phyloP scores from a whole-genome alignment of 208 protist genomes.

The Paratrypanosoma confusum region DNA sequence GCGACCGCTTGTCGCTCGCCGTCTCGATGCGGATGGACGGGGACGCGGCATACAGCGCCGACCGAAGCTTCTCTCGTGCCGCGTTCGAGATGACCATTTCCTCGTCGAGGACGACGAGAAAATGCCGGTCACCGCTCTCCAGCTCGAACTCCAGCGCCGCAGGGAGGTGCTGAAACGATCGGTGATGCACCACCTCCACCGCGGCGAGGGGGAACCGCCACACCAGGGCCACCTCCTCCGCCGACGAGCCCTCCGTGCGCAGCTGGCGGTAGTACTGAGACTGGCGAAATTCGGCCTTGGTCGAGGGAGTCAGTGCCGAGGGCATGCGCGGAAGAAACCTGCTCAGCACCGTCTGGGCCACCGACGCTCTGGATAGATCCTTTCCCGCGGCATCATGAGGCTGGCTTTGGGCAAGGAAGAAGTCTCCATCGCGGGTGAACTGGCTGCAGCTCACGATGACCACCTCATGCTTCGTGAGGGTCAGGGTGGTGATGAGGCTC shows the following conservation, averaged over 20 bases:
- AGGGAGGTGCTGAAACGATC: slow-evolving; percentile 55
- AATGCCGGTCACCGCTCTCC: slow-evolving; percentile 37
- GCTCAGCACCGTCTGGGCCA: slow-evolving; percentile 31
- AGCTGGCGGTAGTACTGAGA: slow-evolving; percentile 73
- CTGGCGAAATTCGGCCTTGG: slow-evolving; percentile 38
- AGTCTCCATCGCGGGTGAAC: slow-evolving; percentile 38
- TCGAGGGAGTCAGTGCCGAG: slow-evolving; percentile 12
- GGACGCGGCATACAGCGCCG: slow-evolving; percentile 16
- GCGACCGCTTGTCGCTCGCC: slow-evolving; percentile 21
- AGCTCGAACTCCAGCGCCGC: slow-evolving; percentile 50
- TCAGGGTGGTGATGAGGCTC: slow-evolving; percentile 36
- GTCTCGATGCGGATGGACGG: slow-evolving; percentile 24
- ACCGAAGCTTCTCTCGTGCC: slow-evolving; percentile 20
- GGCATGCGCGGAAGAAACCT: slow-evolving; percentile 14
- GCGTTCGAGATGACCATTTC: slow-evolving; percentile 51
- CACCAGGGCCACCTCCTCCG: slow-evolving; percentile 27
- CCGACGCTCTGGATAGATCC: slow-evolving; percentile 17
- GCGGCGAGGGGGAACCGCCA: slow-evolving; percentile 41
- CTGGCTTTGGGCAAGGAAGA: slow-evolving; percentile 34
- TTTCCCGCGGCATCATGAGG: slow-evolving; percentile 32
- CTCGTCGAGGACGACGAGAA: slow-evolving; percentile 52
- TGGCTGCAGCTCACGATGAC: slow-evolving; percentile 53
- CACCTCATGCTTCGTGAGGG: slow-evolving; percentile 41
- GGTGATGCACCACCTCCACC: slow-evolving; percentile 35
- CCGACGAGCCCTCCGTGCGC: slow-evolving; percentile 22